A percentile compares a stretch with the other conserved stretches of the same genome.
Conservation (phyloP, 345 rosid genomes). For the Luvunga scandens region DNA sequence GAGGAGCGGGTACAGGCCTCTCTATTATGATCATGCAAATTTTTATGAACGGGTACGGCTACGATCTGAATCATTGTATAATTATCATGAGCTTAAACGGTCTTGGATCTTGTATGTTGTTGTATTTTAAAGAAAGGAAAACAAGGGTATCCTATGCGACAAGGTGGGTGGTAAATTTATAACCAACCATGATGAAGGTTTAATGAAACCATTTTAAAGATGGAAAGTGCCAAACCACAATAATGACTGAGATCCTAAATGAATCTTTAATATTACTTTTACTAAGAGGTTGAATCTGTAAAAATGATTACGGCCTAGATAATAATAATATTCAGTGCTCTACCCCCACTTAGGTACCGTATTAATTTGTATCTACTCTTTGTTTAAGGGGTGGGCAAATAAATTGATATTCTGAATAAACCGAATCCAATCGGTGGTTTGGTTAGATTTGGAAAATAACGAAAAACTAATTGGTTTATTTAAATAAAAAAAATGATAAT, state of each 20-base stretch:
- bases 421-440: too few species aligned
- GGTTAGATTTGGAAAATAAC: too few species aligned
- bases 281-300: background rate
- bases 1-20: background rate
- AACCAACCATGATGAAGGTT: background rate
- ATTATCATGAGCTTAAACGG: background rate
- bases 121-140: background rate
- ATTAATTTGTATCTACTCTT: background rate
- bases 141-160: constrained; percentile 7
- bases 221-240: background rate
- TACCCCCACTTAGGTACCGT: background rate
- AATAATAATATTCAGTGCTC: background rate
- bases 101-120: background rate
- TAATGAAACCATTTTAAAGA: background rate
- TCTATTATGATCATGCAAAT: background rate
- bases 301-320: constrained; percentile 4
- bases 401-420: too few species aligned
- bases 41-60: background rate
- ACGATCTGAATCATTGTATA: background rate
- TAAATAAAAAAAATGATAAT: too few species aligned
- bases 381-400: background rate
- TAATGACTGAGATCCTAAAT: background rate
- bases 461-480: too few species aligned
- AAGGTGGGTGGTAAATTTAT: background rate
- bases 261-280: constrained; percentile 6